These are phyloP conservation scores for Ceratobasidium theobromae DNA, from an alignment of 1,284 basidiomycete species.

Conservation along the genomic window DNA sequence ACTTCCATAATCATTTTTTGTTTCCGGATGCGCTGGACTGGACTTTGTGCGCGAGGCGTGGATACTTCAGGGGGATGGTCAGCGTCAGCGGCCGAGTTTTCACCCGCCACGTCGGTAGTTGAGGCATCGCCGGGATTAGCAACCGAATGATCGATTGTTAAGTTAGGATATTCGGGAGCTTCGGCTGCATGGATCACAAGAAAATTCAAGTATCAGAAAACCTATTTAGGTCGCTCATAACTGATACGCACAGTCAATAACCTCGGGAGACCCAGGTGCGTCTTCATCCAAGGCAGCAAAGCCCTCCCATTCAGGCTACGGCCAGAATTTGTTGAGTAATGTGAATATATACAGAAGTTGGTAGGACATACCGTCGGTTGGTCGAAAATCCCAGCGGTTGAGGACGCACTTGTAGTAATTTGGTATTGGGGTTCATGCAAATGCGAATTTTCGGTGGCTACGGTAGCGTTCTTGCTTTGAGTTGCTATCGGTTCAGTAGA, in stretches of 20 bases:
- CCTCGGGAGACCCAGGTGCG: conserved; percentile 9
- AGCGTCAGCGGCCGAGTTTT: neutral
- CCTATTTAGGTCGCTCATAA: neutral
- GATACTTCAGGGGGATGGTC: neutral
- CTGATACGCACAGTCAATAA: conserved; percentile 1
- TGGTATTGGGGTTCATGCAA: neutral
- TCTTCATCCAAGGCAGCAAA: conserved; percentile 5
- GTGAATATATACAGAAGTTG: neutral
- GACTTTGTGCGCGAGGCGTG: neutral
- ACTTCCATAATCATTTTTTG: conserved; percentile 22
- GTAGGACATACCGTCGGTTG: neutral
- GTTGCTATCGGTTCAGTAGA: neutral
- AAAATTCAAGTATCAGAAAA: no score
- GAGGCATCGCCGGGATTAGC: neutral
- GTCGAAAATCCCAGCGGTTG: neutral
- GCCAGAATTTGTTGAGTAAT: neutral
- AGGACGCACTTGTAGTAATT: neutral
- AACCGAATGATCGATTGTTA: neutral
- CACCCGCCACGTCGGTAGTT: neutral
- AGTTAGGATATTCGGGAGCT: neutral
- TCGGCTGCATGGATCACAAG: conserved; percentile 4
- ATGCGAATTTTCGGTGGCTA: neutral
- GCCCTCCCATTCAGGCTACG: conserved; percentile 12
- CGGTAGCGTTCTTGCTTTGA: neutral
- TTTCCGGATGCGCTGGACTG: neutral